Percentiles rank a stretch among this genome's conserved stretches.
Evolutionary conservation across 2,329 filamentous ascomycete species (phyloP).

Genomic region (Juglanconis oblonga): DNA sequence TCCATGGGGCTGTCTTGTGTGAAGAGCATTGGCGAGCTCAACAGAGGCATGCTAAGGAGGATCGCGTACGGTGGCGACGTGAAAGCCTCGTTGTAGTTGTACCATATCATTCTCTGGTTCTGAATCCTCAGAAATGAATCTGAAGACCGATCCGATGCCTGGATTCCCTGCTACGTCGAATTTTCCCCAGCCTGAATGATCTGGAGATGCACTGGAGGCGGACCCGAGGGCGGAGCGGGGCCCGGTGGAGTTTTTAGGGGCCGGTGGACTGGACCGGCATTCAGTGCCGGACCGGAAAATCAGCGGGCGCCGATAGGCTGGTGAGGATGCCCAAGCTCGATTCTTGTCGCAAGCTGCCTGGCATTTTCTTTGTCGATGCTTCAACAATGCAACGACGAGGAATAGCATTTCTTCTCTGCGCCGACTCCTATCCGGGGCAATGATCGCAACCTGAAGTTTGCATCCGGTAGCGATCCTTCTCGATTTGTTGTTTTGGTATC

Average conservation of each 20-base stretch:
- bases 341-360: neutral
- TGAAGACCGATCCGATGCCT: too few species aligned
- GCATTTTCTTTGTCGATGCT: neutral
- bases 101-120: neutral
- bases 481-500: neutral
- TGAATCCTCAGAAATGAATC: neutral
- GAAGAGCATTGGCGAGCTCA: slow-evolving; percentile 36
- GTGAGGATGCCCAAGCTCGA: neutral
- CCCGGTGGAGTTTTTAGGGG: too few species aligned
- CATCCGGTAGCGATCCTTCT: neutral
- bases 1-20: slow-evolving; percentile 55
- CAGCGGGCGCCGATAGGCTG: neutral
- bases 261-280: neutral
- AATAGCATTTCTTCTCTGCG: neutral
- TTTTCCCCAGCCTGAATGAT: too few species aligned
- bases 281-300: neutral
- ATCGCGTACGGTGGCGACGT: slow-evolving; percentile 31
- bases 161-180: too few species aligned
- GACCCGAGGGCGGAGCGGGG: too few species aligned
- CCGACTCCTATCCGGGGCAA: neutral
- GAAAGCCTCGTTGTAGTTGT: slow-evolving; percentile 10
- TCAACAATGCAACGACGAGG: neutral
- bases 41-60: slow-evolving; percentile 31
- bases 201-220: too few species aligned
- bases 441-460: neutral